phyloP scores from a whole-genome alignment of 2,329 filamentous ascomycete genomes.

The Polytolypa hystricis region DNA sequence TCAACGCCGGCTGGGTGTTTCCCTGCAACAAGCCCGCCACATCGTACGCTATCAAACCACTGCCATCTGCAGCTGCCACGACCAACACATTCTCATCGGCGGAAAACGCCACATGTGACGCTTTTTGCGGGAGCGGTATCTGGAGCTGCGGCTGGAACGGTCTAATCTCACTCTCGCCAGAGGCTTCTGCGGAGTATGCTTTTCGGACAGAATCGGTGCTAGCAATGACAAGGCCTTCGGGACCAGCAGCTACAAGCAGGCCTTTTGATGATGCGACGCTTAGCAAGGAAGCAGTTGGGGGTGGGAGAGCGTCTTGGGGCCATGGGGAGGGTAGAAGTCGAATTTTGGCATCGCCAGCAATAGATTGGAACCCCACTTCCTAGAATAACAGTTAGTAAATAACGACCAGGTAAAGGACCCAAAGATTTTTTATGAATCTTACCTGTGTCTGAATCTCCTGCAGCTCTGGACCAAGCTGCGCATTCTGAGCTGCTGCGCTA shows the following conservation, averaged over 20 bases:
- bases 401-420: constrained; percentile 1
- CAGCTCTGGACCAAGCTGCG: constrained; percentile 54
- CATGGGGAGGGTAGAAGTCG: constrained; percentile 67
- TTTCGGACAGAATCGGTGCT: constrained; percentile 68
- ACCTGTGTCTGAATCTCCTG: constrained; percentile 76
- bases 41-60: constrained; percentile 75
- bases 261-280: constrained; percentile 70
- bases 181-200: constrained; percentile 53
- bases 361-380: constrained; percentile 70
- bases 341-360: constrained; percentile 72
- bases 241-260: constrained; percentile 76
- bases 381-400: constrained; percentile 17
- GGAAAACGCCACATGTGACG: constrained; percentile 84
- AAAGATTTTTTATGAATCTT: constrained; percentile 11
- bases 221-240: constrained; percentile 64
- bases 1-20: constrained; percentile 56
- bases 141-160: constrained; percentile 62
- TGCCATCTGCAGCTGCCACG: constrained; percentile 67
- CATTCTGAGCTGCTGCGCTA: constrained; percentile 29
- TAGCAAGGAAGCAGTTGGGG: constrained; percentile 69
- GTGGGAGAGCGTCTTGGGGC: constrained; percentile 57
- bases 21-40: constrained; percentile 56
- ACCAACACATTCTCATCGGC: constrained; percentile 79
- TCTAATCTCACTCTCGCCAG: constrained; percentile 52
- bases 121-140: constrained; percentile 59